Percentiles rank a stretch among this genome's conserved stretches.
These are phyloP conservation scores for Cynanchum wilfordii DNA, from an alignment of 257 asterid species.

Conservation along the genomic window DNA sequence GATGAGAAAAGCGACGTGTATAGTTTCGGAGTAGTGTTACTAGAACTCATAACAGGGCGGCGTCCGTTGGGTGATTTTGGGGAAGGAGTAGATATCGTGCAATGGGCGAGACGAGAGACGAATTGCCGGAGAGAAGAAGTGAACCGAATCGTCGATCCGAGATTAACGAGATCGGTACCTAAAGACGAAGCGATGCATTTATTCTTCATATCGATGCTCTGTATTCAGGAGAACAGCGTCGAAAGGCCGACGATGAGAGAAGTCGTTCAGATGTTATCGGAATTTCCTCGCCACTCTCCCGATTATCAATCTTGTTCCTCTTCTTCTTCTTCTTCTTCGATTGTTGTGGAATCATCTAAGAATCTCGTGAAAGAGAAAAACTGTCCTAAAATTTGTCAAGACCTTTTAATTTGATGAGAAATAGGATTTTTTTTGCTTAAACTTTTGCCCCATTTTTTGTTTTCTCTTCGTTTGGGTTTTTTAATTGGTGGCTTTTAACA, in stretches of 20 bases:
- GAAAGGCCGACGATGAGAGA: conserved; percentile 95
- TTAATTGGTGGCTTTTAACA: neutral
- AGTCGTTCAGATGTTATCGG: conserved; percentile 91
- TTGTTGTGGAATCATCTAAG: conserved; percentile 17
- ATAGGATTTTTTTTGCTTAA: neutral
- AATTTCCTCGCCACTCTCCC: conserved; percentile 51
- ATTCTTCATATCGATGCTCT: conserved; percentile 90
- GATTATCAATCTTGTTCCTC: conserved; percentile 38
- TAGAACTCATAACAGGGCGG: conserved; percentile 39
- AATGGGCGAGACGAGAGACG: conserved; percentile 65
- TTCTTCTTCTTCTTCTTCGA: conserved; percentile 16
- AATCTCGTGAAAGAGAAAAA: conserved; percentile 25
- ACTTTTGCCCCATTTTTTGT: too few relatives aligned
- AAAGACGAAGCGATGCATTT: conserved; percentile 79
- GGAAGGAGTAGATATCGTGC: conserved; percentile 45
- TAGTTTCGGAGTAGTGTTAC: conserved; percentile 40
- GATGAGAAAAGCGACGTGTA: conserved; percentile 53
- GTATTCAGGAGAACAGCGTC: conserved; percentile 77
- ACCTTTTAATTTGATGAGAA: conserved; percentile 36
- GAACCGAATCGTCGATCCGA: conserved; percentile 45
- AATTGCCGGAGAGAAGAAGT: conserved; percentile 65
- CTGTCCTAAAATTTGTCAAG: conserved; percentile 21
- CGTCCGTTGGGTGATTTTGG: conserved; percentile 46
- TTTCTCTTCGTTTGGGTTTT: neutral
- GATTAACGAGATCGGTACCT: conserved; percentile 56